These are phyloP conservation scores for Afroboletus lepidellus DNA, from an alignment of 1,284 basidiomycete genomes.

Conservation along the genomic window DNA sequence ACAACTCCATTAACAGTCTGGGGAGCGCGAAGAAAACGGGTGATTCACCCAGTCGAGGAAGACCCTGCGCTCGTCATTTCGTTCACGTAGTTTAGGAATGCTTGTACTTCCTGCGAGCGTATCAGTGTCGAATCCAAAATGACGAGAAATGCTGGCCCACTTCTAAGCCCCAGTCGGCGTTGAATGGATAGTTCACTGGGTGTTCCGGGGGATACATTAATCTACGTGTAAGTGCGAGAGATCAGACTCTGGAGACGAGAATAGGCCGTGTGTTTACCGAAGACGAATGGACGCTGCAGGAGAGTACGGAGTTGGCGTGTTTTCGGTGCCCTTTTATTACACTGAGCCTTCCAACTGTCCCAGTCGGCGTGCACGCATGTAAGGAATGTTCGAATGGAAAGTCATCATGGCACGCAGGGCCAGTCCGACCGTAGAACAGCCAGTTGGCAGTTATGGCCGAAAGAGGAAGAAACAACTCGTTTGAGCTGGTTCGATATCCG, in stretches of 20 bases:
- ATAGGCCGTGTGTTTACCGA: background rate
- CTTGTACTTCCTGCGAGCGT: conserved; percentile 5
- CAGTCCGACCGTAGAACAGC: background rate
- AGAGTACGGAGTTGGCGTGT: background rate
- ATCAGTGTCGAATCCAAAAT: background rate
- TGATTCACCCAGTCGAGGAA: background rate
- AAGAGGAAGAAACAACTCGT: too few species aligned
- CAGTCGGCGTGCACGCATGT: conserved; percentile 2
- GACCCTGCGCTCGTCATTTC: background rate
- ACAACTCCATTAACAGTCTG: background rate
- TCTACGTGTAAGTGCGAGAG: background rate
- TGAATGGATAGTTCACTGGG: background rate
- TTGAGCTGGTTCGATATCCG: background rate
- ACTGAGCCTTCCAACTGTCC: conserved; percentile 11
- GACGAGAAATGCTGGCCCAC: background rate
- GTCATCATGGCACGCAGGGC: background rate
- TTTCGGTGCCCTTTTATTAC: conserved; percentile 5
- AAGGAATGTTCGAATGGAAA: conserved; percentile 8
- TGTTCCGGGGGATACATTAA: background rate
- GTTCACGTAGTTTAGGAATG: background rate
- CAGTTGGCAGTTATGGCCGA: background rate
- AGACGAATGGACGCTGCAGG: accelerated
- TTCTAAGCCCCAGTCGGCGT: conserved; percentile 1
- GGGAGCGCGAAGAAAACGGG: background rate
- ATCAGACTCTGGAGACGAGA: background rate